Conservation (phyloP, 83 land plant genomes). For the Diphasiastrum complanatum region DNA sequence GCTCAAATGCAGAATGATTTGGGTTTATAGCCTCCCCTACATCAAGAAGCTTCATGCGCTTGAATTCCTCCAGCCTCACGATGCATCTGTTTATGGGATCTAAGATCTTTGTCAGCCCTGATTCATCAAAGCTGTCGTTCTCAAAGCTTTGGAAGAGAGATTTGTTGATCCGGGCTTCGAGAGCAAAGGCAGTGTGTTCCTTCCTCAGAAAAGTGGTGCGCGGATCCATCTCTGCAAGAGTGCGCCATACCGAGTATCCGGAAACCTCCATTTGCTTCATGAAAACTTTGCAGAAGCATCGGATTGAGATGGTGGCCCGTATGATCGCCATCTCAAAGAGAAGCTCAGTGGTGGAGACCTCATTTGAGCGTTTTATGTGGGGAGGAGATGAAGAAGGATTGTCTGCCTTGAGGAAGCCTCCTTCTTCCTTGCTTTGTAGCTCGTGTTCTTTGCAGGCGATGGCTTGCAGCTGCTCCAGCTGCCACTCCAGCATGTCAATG, state of each 20-base stretch:
- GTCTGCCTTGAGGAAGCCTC: background rate
- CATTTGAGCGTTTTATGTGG: background rate
- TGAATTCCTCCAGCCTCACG: constrained; percentile 17
- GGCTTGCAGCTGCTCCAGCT: constrained; percentile 11
- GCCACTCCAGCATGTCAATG: constrained; percentile 20
- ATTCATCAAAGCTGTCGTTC: constrained; percentile 21
- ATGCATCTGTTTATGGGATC: background rate
- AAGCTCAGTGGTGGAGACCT: background rate
- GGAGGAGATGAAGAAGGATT: background rate
- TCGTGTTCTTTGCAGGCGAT: constrained; percentile 5
- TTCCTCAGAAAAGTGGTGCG: constrained; percentile 3
- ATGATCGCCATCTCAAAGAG: constrained; percentile 5
- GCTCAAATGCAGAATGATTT: constrained; percentile 1
- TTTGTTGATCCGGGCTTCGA: constrained; percentile 17
- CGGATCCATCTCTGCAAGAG: constrained; percentile 21
- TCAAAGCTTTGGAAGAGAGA: constrained; percentile 22
- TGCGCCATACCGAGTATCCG: constrained; percentile 4
- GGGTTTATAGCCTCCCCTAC: constrained; percentile 6
- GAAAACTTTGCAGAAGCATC: constrained; percentile 6
- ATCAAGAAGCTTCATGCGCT: constrained; percentile 3
- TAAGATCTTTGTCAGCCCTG: constrained; percentile 16
- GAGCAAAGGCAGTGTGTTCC: constrained; percentile 18
- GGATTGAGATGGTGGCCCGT: background rate
- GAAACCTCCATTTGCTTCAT: constrained; percentile 18
- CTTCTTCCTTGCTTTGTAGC: background rate